phyloP scores from a whole-genome alignment of 2,329 filamentous ascomycete species.

The Cryphonectria parasitica region DNA sequence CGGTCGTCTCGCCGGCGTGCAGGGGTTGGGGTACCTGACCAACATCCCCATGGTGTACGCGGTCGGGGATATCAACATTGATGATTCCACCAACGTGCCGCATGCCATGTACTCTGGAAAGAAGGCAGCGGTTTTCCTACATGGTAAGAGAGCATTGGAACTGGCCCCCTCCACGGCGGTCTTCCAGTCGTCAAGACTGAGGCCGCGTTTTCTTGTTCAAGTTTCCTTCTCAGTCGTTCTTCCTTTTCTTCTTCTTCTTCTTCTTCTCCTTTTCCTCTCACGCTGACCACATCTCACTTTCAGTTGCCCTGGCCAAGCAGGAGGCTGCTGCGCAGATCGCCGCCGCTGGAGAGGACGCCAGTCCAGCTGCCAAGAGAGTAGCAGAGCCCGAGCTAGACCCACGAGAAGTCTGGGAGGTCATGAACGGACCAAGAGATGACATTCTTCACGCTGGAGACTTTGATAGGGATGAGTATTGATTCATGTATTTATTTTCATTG shows the following conservation, averaged over 20 bases:
- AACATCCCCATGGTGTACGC: conserved; percentile 60
- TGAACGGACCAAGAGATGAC: conserved; percentile 49
- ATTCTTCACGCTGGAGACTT: conserved; percentile 52
- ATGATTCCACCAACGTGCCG: conserved; percentile 63
- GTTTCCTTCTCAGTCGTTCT: too few species aligned
- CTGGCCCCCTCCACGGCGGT: neutral
- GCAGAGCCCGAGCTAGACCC: conserved; percentile 41
- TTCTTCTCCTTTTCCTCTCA: neutral
- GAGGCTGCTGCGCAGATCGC: conserved; percentile 39
- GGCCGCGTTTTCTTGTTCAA: neutral
- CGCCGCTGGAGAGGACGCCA: conserved; percentile 34
- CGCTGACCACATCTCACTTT: neutral
- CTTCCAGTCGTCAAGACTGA: neutral
- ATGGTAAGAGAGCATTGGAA: conserved; percentile 51
- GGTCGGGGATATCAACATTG: conserved; percentile 63
- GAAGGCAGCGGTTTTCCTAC: conserved; percentile 58
- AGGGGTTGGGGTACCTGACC: conserved; percentile 49
- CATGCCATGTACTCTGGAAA: conserved; percentile 65
- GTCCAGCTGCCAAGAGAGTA: conserved; percentile 34
- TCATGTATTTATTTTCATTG: neutral
- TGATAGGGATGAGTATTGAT: conserved; percentile 20
- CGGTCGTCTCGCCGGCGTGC: conserved; percentile 49
- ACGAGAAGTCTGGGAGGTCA: conserved; percentile 49
- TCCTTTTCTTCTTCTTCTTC: too few species aligned
- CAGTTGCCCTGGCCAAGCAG: conserved; percentile 49